Evolutionary conservation across 345 rosid species (phyloP), one percentile per base, ranked within the genome.

Genomic region (Hypericum androsaemum): DNA sequence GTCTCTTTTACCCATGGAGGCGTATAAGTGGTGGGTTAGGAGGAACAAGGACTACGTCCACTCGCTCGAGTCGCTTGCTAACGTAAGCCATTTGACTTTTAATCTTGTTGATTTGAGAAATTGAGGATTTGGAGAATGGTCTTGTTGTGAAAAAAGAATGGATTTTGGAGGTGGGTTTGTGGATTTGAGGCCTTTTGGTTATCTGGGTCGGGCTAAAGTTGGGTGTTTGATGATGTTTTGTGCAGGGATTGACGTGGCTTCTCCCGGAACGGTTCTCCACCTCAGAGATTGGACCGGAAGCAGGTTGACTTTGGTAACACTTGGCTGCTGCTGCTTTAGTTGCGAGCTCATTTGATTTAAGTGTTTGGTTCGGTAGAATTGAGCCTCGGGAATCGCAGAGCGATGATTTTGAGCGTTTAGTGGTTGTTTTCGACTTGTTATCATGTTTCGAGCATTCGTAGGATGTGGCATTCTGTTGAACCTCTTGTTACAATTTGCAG

Each of bases 201-300:
- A 58, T 58, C 16, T 50, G 36, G 36, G 7, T 41, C 2, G 49
- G 43, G 54, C 41, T 36, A 58, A 53, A 22, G 32, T 22, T 22
- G 1, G 1, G 32, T 22, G 32, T 4, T 22, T 22, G 32, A 22
- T 22, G 32, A 22, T 22, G 45, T 35, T 10, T 56, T 55, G 41
- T 59, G 35, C 85, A 90, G 98, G 98, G 96, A 73, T 65, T 90
- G 70, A 87, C 96, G 47, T 90, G 96, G 97, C 82, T 86, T 68
- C 87, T 89, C 64, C 92, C 89, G 1, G 94, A 83, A 74, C 72
- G 90, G 63, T 86, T 89, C 71, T 86, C 95, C 43, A 56, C 70
- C 65, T 86, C 97, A 68, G 95, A 84, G 80, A 89, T 89, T 56
- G 90, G 88, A 67, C 94, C 94, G 63, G 95, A 89, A 89, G 94